A percentile compares a stretch with the other conserved stretches of the same genome.
phyloP scores from a whole-genome alignment of 2,329 filamentous ascomycete species.

The Trichophyton rubrum region DNA sequence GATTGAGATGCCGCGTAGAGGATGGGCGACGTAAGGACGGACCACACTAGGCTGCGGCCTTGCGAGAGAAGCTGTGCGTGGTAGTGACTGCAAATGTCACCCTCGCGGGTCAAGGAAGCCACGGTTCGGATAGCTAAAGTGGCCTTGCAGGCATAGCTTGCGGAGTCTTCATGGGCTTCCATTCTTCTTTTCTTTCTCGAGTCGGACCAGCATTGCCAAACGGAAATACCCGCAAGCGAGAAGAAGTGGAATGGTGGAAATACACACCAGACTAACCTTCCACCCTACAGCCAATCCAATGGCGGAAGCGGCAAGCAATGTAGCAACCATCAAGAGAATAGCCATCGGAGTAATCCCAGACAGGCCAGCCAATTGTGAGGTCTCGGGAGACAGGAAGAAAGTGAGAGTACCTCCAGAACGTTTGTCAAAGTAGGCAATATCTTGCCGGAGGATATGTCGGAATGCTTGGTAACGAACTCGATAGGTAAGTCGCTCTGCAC shows the following conservation, averaged over 20 bases:
- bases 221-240: slow-evolving; percentile 74
- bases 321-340: slow-evolving; percentile 65
- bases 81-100: slow-evolving; percentile 64
- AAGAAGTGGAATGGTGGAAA: slow-evolving; percentile 62
- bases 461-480: slow-evolving; percentile 76
- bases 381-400: slow-evolving; percentile 76
- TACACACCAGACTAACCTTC: slow-evolving; percentile 76
- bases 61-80: slow-evolving; percentile 25
- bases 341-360: slow-evolving; percentile 80
- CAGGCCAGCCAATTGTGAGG: slow-evolving; percentile 65
- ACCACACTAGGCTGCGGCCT: slow-evolving; percentile 40
- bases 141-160: slow-evolving; percentile 80
- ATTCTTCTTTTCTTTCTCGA: slow-evolving; percentile 66
- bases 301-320: slow-evolving; percentile 58
- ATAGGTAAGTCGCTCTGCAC: slow-evolving; percentile 71
- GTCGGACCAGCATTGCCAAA: slow-evolving; percentile 70
- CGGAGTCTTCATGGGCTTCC: slow-evolving; percentile 65
- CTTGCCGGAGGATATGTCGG: slow-evolving; percentile 76
- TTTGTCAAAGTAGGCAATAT: slow-evolving; percentile 85
- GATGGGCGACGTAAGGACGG: slow-evolving; percentile 38
- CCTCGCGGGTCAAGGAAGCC: slow-evolving; percentile 74
- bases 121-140: slow-evolving; percentile 89
- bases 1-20: slow-evolving; percentile 79
- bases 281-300: slow-evolving; percentile 63
- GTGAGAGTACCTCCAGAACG: slow-evolving; percentile 82